Evolutionary conservation across 2,329 filamentous ascomycete genomes (phyloP), one percentile per base, ranked within the genome.

Genomic region (Karstenula rhodostoma): DNA sequence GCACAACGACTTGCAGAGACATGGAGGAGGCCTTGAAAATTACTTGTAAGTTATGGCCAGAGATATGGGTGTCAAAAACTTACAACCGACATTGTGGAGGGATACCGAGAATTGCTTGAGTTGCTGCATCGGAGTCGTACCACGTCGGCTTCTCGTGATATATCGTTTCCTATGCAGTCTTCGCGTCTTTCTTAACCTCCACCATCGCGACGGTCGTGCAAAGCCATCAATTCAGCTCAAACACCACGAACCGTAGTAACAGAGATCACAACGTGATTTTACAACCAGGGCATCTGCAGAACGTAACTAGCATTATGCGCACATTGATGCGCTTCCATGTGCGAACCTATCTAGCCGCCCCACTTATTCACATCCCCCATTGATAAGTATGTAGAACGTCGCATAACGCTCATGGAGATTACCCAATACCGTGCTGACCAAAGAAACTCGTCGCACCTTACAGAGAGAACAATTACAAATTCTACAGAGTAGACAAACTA

Each of bases 401-500:
- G 12, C 3, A 19, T 9, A 37, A 44, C 40, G 29, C 22, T 51
- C 32, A 29, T 43, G 19, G 29, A 9, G 35, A 54, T 54, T 10
- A 17, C 35, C 40, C 51, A 54, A 44, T 44, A 54, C 51, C 51
- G 43, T 54, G 51, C 48, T 37, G 12, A 42, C 37, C 15, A 27
- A 54, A 15, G 51, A 54, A 22, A 54, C 22, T 54, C 51, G 51
- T 54, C 51, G 50, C 40, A 32, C 50, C 50, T 50, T n/a, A 15
- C 29, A 51, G 17, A 15, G 51, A 32, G 37, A 32, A 22, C 3
- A 4, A 42, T 54, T 43, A 42, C n/a, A 54, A 43, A 12, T 4
- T 29, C 3, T 54, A 44, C 37, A 54, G 8, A 54, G 37, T 42
- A n/a, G 40, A 32, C 9, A 43, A 43, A 13, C 35, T 32, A 19